A percentile compares a stretch with the other conserved stretches of the same genome.
Conservation (phyloP, 495 filamentous ascomycete genomes). For the Aspergillus nidulans region DNA sequence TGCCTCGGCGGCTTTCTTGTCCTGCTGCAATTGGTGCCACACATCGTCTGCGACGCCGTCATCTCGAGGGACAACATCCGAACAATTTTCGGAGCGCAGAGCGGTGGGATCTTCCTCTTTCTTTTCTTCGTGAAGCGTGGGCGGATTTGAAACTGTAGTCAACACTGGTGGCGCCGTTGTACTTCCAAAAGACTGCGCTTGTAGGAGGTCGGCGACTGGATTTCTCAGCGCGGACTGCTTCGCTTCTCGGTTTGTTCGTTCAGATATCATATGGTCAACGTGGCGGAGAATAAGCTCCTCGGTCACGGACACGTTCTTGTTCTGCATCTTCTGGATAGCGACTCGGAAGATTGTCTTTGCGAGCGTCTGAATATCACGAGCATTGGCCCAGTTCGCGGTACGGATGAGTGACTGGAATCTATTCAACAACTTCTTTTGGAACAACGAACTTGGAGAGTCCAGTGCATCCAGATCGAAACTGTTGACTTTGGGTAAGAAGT, state of each 20-base stretch:
- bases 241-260: conserved; percentile 19
- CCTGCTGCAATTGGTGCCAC: conserved; percentile 56
- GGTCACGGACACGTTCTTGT: conserved; percentile 19
- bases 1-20: conserved; percentile 34
- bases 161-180: not conserved
- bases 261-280: conserved; percentile 41
- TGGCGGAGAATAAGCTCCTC: conserved; percentile 32
- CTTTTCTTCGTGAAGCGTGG: not conserved
- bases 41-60: conserved; percentile 53
- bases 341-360: conserved; percentile 48
- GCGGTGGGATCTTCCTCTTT: conserved; percentile 3
- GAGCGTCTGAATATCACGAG: conserved; percentile 58
- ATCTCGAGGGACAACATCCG: conserved; percentile 36
- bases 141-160: not conserved
- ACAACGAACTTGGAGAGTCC: conserved; percentile 15
- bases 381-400: conserved; percentile 62
- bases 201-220: not conserved
- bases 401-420: conserved; percentile 41
- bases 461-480: conserved; percentile 37
- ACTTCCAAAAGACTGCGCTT: not conserved
- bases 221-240: not conserved
- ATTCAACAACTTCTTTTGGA: conserved; percentile 22
- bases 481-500: conserved; percentile 15
- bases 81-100: not conserved
- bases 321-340: conserved; percentile 23